phyloP scores from a whole-genome alignment of 164 flowering plant species.

The Cinnamomum micranthum region DNA sequence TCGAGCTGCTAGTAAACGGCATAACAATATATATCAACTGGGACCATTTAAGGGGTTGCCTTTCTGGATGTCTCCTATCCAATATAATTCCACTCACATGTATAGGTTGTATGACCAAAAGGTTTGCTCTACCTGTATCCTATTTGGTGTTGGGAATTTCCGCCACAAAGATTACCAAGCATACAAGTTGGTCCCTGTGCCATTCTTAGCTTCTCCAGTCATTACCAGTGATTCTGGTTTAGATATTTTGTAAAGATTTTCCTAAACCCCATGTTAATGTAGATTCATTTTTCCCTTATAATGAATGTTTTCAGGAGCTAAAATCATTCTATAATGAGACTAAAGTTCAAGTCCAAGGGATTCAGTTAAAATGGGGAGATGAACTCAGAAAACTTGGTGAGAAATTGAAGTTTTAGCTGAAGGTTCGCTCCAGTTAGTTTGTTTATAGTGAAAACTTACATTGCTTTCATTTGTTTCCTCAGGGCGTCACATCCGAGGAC shows the following conservation, averaged over 20 bases:
- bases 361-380: conserved; percentile 52
- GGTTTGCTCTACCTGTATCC: background rate
- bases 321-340: conserved; percentile 39
- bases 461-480: conserved; percentile 11
- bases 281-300: background rate
- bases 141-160: background rate
- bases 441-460: background rate
- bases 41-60: background rate
- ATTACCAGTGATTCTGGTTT: background rate
- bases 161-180: background rate
- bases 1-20: too few species aligned
- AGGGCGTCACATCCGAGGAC: conserved; percentile 53
- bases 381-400: conserved; percentile 62
- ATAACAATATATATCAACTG: too few species aligned
- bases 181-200: background rate
- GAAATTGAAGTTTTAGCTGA: conserved; percentile 9
- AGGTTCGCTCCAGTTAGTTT: background rate
- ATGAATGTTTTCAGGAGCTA: conserved; percentile 43
- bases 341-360: conserved; percentile 36
- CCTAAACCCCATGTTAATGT: conserved; percentile 2
- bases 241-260: background rate
- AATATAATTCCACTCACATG: background rate
- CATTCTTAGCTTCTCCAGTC: background rate
- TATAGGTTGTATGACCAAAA: background rate
- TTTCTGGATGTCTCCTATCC: background rate